Percentiles rank a stretch among this genome's conserved stretches.
Evolutionary conservation across 2,329 filamentous ascomycete species (phyloP).

Genomic region (Diaporthe capsici): DNA sequence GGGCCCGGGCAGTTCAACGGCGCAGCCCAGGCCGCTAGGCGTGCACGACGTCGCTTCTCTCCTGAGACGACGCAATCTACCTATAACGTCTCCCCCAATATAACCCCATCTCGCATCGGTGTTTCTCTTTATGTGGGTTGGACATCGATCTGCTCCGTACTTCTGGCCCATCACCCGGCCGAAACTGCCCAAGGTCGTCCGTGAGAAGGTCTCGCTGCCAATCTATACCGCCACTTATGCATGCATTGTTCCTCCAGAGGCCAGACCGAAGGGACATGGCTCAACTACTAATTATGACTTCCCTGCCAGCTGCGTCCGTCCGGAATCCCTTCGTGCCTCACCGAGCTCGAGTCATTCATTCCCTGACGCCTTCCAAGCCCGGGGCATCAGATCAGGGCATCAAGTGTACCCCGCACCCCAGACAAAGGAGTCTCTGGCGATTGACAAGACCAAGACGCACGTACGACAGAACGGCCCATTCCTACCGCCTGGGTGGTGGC

Average conservation of each 20-base stretch:
- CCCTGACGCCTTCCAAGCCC: slow-evolving; percentile 12
- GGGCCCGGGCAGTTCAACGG: slow-evolving; percentile 12
- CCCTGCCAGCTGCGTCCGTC: background rate
- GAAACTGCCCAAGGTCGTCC: background rate
- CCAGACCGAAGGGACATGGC: background rate
- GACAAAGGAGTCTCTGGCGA: background rate
- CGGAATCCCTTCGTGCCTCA: background rate
- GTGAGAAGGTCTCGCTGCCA: background rate
- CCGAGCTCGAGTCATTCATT: slow-evolving; percentile 13
- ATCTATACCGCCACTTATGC: slow-evolving; percentile 12
- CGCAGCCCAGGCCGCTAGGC: slow-evolving; percentile 6
- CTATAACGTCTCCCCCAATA: slow-evolving; percentile 14
- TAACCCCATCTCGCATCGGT: slow-evolving; percentile 9
- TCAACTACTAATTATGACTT: background rate
- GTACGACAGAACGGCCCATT: slow-evolving; percentile 20
- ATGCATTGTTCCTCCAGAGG: slow-evolving; percentile 5
- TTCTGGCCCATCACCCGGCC: slow-evolving; percentile 11
- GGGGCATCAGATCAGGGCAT: slow-evolving; percentile 9
- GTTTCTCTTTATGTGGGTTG: slow-evolving; percentile 6
- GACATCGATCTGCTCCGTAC: slow-evolving; percentile 3
- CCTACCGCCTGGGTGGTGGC: slow-evolving; percentile 15
- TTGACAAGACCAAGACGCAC: slow-evolving; percentile 8
- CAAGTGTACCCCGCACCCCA: slow-evolving; percentile 19
- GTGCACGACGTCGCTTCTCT: slow-evolving; percentile 27
- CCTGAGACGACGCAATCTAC: slow-evolving; percentile 26